These are phyloP conservation scores for Sporothrix brunneoviolacea DNA, from an alignment of 2,329 filamentous ascomycete genomes.

Conservation along the genomic window DNA sequence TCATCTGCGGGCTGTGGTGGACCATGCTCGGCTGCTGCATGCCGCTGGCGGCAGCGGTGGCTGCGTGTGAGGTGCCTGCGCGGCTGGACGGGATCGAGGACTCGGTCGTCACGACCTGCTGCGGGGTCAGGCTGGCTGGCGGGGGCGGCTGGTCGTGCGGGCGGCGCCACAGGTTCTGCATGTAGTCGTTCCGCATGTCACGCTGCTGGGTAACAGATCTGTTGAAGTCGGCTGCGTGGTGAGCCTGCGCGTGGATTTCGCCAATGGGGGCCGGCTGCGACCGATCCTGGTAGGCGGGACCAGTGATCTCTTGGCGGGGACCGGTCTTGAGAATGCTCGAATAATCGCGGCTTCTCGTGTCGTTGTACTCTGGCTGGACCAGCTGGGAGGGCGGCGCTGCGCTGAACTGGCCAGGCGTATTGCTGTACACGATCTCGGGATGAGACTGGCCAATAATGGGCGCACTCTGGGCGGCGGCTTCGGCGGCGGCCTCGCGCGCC, in stretches of 20 bases:
- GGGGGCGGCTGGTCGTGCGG: constrained; percentile 66
- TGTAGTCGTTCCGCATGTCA: constrained; percentile 68
- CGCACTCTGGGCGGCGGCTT: constrained; percentile 56
- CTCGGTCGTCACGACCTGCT: constrained; percentile 39
- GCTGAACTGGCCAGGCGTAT: constrained; percentile 58
- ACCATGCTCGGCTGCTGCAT: constrained; percentile 51
- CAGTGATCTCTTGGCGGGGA: constrained; percentile 82
- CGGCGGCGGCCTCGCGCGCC: constrained; percentile 72
- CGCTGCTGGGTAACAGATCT: constrained; percentile 76
- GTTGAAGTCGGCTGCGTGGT: constrained; percentile 86
- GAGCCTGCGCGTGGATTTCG: constrained; percentile 79
- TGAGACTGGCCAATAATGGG: constrained; percentile 61
- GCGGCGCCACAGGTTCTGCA: constrained; percentile 75
- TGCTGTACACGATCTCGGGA: constrained; percentile 84
- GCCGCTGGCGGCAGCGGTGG: constrained; percentile 34
- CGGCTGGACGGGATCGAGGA: constrained; percentile 43
- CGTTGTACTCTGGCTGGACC: constrained; percentile 68
- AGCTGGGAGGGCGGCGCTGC: constrained; percentile 57
- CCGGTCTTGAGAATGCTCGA: constrained; percentile 69
- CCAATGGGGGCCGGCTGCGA: constrained; percentile 67
- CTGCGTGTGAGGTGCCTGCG: constrained; percentile 53
- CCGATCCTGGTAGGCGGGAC: constrained; percentile 80
- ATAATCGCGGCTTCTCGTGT: constrained; percentile 73
- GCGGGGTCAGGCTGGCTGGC: constrained; percentile 42
- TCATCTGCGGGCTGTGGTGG: constrained; percentile 60